Base-by-base conservation (phyloP, 306 rosid species). In the Prunus kanzakura region DNA sequence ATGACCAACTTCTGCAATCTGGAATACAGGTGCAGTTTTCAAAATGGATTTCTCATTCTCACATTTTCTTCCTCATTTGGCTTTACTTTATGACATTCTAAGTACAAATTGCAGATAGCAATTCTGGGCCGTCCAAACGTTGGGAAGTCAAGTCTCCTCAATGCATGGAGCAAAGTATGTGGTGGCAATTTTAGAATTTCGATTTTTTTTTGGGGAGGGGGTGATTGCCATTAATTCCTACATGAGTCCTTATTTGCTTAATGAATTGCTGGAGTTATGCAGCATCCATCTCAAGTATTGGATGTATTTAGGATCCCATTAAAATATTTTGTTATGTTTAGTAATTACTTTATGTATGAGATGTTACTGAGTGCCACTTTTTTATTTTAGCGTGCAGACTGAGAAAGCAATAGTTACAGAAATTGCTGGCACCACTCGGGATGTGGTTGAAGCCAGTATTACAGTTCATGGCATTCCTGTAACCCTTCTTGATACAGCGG, bases 101-200 rank as follows among this genome's bases (percentile, higher is more conserved):
- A 62, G 19, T 57, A 30, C 29, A n/a, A 35, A 18, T 76, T 83
- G 82, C 94, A 95, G 97, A 83, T 95, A 80, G 98, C 98, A 71
- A 95, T 95, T 75, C 90, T 95, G 72, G 98, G 97, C 75, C 96
- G 97, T 23, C 98, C 98, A 70, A 95, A 95, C 79, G 97, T 95
- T 46, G 98, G 97, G 82, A 95, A 95, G 84, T 95, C 98, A 23
- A 92, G 98, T 87, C 95, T 95, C 79, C 98, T 95, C 78, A 95
- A 95, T 92, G 96, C 97, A 77, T 95, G 98, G 98, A 89, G 97
- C 93, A 92, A 88, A 90, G 98, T 95, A 89, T 79, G 97, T 81
- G 60, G 61, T 68, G 68, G 16, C 15, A 58, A 16, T 25, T 25
- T 45, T 69, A 27, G 19, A 58, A 2, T 67, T 38, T 35, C 29